Conservation (phyloP, 1,284 basidiomycete species). For the Microbotryomycetes sp. region DNA sequence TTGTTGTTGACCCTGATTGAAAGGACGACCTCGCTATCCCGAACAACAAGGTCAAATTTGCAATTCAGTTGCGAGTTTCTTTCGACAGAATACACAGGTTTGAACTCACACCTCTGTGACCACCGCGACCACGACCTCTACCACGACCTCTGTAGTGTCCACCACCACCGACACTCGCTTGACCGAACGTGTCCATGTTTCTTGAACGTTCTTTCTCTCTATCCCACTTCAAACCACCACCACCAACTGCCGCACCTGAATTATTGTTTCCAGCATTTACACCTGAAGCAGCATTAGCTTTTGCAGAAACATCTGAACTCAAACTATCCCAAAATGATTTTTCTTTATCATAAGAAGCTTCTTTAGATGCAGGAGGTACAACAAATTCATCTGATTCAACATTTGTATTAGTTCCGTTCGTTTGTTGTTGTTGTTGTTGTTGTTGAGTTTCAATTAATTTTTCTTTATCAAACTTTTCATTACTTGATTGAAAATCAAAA, state of each 20-base stretch:
- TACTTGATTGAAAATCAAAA: slow-evolving; percentile 38
- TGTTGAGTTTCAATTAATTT: background rate
- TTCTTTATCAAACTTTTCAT: slow-evolving; percentile 37
- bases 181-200: slow-evolving; percentile 38
- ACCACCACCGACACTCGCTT: slow-evolving; percentile 15
- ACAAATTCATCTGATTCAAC: slow-evolving; percentile 24
- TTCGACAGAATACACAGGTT: background rate
- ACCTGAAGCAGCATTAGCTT: slow-evolving; percentile 14
- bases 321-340: slow-evolving; percentile 39
- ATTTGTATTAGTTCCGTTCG: background rate
- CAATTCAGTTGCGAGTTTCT: background rate
- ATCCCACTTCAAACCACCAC: slow-evolving; percentile 22
- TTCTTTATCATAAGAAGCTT: slow-evolving; percentile 34
- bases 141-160: slow-evolving; percentile 9
- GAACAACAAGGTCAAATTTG: background rate
- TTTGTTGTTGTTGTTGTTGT: background rate
- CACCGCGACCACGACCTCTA: slow-evolving; percentile 1
- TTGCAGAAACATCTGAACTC: slow-evolving; percentile 35
- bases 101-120: background rate
- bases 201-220: slow-evolving; percentile 33
- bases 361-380: slow-evolving; percentile 16
- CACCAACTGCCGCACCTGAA: slow-evolving; percentile 10
- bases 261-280: slow-evolving; percentile 4
- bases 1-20: background rate
- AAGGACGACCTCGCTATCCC: background rate